phyloP scores from a whole-genome alignment of 306 rosid genomes.

The Rosa chinensis region DNA sequence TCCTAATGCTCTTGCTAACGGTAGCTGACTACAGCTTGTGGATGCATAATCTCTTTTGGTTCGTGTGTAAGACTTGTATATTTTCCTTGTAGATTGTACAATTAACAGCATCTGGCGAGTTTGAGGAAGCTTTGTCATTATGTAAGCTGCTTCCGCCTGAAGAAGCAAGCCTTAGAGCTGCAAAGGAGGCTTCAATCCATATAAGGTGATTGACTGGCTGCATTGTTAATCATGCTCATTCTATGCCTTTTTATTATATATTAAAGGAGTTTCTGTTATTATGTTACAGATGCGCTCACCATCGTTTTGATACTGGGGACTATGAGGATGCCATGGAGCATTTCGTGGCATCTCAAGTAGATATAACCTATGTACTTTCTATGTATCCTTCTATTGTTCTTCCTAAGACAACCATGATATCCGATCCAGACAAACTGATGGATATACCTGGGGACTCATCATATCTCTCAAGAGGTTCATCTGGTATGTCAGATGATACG shows the following conservation, averaged over 20 bases:
- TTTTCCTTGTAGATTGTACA: slow-evolving; percentile 77
- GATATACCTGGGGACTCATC: slow-evolving; percentile 63
- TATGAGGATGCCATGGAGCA: slow-evolving; percentile 99
- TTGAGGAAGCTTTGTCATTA: slow-evolving; percentile 96
- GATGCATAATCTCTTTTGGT: slow-evolving; percentile 1
- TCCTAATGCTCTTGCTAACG: slow-evolving; percentile 2
- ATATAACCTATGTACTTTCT: slow-evolving; percentile 85
- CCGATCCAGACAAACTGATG: slow-evolving; percentile 67
- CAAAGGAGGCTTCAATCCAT: slow-evolving; percentile 96
- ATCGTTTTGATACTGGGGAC: slow-evolving; percentile 90
- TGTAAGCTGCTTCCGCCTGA: slow-evolving; percentile 99
- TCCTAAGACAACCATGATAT: slow-evolving; percentile 72
- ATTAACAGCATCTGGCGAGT: slow-evolving; percentile 95
- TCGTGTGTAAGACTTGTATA: slow-evolving; percentile 23
- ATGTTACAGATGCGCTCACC: slow-evolving; percentile 82
- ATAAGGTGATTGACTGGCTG: slow-evolving; percentile 51
- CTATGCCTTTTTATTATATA: slow-evolving; percentile 2
- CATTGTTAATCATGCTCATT: slow-evolving; percentile 4
- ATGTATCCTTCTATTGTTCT: slow-evolving; percentile 77
- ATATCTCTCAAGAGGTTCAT: slow-evolving; percentile 72
- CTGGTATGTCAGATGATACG: slow-evolving; percentile 87
- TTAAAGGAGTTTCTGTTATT: slow-evolving; percentile 30
- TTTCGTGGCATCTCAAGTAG: slow-evolving; percentile 87
- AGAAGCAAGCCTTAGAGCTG: slow-evolving; percentile 90
- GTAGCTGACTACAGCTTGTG: neutral